phyloP scores from a whole-genome alignment of 495 filamentous ascomycete species.

The Xylaria intraflava region DNA sequence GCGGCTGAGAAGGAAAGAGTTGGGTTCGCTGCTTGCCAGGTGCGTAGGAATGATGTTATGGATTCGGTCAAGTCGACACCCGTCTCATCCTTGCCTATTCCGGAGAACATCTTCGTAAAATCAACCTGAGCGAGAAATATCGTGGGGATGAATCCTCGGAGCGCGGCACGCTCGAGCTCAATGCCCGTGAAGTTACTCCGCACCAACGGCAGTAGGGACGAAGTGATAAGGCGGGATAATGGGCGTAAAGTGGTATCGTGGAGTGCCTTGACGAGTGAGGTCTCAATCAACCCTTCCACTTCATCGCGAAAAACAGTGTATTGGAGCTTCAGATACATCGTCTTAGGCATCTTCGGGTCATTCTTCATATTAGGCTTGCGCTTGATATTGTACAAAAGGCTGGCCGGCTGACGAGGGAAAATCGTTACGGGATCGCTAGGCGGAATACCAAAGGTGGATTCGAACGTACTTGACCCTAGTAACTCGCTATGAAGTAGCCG shows the following conservation, averaged over 20 bases:
- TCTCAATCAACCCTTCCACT: constrained; percentile 42
- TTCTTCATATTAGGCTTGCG: constrained; percentile 30
- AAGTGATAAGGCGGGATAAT: constrained; percentile 42
- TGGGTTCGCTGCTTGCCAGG: constrained; percentile 34
- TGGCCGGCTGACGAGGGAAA: constrained; percentile 74
- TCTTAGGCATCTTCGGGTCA: constrained; percentile 36
- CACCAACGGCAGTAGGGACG: constrained; percentile 47
- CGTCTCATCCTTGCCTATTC: constrained; percentile 30
- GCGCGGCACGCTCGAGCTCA: constrained; percentile 53
- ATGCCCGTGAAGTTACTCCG: constrained; percentile 45
- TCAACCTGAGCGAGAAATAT: constrained; percentile 28
- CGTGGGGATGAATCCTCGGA: constrained; percentile 45
- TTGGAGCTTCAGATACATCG: constrained; percentile 62
- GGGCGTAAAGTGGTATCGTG: constrained; percentile 33
- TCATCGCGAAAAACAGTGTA: constrained; percentile 77
- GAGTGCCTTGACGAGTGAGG: constrained; percentile 33
- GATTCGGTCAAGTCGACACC: constrained; percentile 18
- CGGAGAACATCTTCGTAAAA: constrained; percentile 40
- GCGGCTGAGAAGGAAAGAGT: constrained; percentile 23
- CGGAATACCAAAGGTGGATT: constrained; percentile 53
- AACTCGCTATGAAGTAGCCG: constrained; percentile 66
- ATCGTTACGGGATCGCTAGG: constrained; percentile 54
- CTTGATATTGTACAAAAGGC: constrained; percentile 73
- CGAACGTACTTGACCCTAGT: constrained; percentile 60
- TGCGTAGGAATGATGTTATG: constrained; percentile 28